Evolutionary conservation across 768 basidiomycete genomes (phyloP).

Genomic region (Tubosaeta sp.): DNA sequence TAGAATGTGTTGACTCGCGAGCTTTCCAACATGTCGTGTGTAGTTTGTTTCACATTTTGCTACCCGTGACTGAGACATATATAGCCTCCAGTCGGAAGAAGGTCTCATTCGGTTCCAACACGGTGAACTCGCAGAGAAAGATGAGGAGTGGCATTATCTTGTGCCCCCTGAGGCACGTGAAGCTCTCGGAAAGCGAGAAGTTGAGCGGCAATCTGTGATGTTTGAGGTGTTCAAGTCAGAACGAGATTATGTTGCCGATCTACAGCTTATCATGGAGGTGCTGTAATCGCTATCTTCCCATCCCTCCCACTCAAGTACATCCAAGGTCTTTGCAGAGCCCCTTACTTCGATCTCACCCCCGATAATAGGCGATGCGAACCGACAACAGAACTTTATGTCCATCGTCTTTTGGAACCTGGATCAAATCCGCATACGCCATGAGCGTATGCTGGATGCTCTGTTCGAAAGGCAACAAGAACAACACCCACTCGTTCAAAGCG

Average conservation of each 20-base stretch:
- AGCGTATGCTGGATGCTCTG: slow-evolving; percentile 65
- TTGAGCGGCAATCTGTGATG: slow-evolving; percentile 79
- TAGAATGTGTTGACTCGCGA: slow-evolving; percentile 34
- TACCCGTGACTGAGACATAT: slow-evolving; percentile 9
- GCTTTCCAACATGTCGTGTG: slow-evolving; percentile 39
- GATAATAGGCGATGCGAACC: slow-evolving; percentile 50
- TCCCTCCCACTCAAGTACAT: slow-evolving; percentile 2
- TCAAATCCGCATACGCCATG: slow-evolving; percentile 62
- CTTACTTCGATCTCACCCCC: slow-evolving; percentile 59
- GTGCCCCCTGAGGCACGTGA: slow-evolving; percentile 70
- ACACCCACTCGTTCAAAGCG: slow-evolving; percentile 74
- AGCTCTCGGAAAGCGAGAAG: slow-evolving; percentile 69
- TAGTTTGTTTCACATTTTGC: slow-evolving; percentile 4
- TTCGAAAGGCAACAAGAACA: slow-evolving; percentile 80
- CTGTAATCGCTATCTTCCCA: slow-evolving; percentile 1
- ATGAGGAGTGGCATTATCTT: slow-evolving; percentile 80
- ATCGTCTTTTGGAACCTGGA: slow-evolving; percentile 84
- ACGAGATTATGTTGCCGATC: slow-evolving; percentile 79
- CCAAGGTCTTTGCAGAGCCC: slow-evolving; percentile 69
- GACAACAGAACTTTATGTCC: slow-evolving; percentile 60
- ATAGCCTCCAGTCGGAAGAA: slow-evolving; percentile 60
- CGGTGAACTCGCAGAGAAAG: slow-evolving; percentile 57
- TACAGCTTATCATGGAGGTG: slow-evolving; percentile 68
- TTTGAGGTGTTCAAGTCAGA: slow-evolving; percentile 92
- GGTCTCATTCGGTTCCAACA: slow-evolving; percentile 63